phyloP scores from a whole-genome alignment of 2,329 filamentous ascomycete genomes.

The Epichloe gansuensis region DNA sequence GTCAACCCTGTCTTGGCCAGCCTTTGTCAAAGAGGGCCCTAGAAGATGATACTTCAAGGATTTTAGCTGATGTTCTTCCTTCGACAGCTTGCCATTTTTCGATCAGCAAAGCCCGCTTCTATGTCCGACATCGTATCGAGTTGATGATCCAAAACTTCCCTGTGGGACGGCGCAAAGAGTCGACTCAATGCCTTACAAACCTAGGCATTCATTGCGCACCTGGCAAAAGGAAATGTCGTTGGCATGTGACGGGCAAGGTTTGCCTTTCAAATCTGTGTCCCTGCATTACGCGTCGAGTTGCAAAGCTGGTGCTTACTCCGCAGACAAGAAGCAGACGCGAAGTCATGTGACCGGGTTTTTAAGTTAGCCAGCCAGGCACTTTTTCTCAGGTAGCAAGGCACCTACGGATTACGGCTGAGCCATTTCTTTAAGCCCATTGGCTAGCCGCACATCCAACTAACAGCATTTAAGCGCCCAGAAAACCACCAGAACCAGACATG shows the following conservation, averaged over 20 bases:
- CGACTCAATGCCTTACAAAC: not conserved
- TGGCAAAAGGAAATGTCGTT: not conserved
- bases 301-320: not conserved
- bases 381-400: not conserved
- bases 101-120: not conserved
- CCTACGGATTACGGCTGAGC: not conserved
- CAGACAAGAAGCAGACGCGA: slow-evolving; percentile 1
- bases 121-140: not conserved
- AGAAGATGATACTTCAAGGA: slow-evolving; percentile 83
- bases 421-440: not conserved
- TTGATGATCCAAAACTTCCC: not conserved
- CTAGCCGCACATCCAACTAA: not conserved
- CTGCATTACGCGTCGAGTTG: not conserved
- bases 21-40: slow-evolving; percentile 85
- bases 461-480: slow-evolving; percentile 3
- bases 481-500: not conserved
- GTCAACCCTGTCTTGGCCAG: slow-evolving; percentile 86
- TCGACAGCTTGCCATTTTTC: not conserved
- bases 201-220: not conserved
- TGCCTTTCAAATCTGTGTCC: not conserved
- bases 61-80: slow-evolving; percentile 22
- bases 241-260: not conserved
- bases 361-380: not conserved
- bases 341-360: slow-evolving; percentile 2
- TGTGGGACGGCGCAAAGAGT: not conserved